These are phyloP conservation scores for Sporisorium scitamineum DNA, from an alignment of 1,284 basidiomycete species.

Conservation along the genomic window DNA sequence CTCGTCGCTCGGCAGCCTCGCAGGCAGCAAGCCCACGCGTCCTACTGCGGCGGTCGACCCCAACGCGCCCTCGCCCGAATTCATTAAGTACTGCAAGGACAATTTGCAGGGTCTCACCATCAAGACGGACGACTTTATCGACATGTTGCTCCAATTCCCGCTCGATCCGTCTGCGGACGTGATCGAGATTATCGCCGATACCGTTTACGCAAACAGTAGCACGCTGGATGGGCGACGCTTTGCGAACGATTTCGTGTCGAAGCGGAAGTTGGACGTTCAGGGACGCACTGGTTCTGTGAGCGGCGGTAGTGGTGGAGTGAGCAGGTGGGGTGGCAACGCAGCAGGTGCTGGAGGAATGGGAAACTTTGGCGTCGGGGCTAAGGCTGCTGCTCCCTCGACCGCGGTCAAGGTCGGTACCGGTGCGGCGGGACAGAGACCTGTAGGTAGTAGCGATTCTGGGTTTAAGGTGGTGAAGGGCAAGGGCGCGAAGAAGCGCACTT, in stretches of 20 bases:
- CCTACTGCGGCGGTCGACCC: slow-evolving; percentile 68
- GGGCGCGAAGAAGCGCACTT: slow-evolving; percentile 45
- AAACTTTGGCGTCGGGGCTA: slow-evolving; percentile 7
- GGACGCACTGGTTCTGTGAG: slow-evolving; percentile 4
- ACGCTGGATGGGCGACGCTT: slow-evolving; percentile 95
- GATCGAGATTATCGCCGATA: slow-evolving; percentile 68
- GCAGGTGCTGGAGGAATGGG: slow-evolving; percentile 12
- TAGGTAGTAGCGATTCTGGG: slow-evolving; percentile 12
- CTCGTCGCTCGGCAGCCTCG: slow-evolving; percentile 1
- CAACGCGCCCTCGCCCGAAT: slow-evolving; percentile 84
- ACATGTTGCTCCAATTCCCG: slow-evolving; percentile 70
- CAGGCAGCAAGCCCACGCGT: background rate
- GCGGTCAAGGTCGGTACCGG: background rate
- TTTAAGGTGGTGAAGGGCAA: slow-evolving; percentile 64
- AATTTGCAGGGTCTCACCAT: slow-evolving; percentile 85
- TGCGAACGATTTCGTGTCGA: slow-evolving; percentile 87
- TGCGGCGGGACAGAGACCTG: background rate
- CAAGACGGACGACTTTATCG: slow-evolving; percentile 68
- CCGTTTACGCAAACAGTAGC: slow-evolving; percentile 87
- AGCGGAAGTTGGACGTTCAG: slow-evolving; percentile 75
- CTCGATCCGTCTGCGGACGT: slow-evolving; percentile 67
- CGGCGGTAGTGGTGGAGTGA: background rate
- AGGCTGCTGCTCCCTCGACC: background rate
- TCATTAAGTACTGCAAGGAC: slow-evolving; percentile 90
- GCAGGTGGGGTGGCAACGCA: slow-evolving; percentile 14